Percentiles rank a stretch among this genome's conserved stretches.
phyloP scores from a whole-genome alignment of 257 asterid genomes.

The Dorcoceras hygrometricum region DNA sequence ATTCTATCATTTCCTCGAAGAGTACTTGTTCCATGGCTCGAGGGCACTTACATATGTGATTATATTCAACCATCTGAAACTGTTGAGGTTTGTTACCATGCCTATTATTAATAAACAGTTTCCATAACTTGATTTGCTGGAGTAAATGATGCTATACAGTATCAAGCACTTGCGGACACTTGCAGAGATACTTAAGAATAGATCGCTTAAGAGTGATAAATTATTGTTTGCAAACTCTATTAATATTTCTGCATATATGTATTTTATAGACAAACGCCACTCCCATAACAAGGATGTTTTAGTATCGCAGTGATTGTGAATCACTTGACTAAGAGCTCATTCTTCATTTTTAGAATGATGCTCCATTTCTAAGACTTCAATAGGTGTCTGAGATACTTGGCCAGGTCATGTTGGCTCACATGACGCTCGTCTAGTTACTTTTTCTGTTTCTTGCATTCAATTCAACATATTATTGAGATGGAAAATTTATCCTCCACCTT shows the following conservation, averaged over 20 bases:
- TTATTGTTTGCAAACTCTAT: not conserved
- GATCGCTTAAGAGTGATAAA: conserved; percentile 2
- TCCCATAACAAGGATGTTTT: not conserved
- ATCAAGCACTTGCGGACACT: not conserved
- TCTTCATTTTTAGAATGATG: not conserved
- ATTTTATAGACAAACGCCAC: not conserved
- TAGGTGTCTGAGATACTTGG: no score
- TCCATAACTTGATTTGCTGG: conserved; percentile 15
- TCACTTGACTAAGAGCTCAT: not conserved
- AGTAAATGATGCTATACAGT: not conserved
- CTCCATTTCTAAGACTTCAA: not conserved
- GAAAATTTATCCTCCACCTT: no score
- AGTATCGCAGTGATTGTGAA: not conserved
- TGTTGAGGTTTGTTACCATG: conserved; percentile 58
- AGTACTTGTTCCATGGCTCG: conserved; percentile 89
- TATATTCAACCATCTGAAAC: conserved; percentile 76
- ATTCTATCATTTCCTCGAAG: conserved; percentile 73
- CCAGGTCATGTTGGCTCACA: no score
- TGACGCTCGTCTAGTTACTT: no score
- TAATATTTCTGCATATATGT: not conserved
- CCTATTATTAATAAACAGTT: conserved; percentile 12
- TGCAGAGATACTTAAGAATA: conserved; percentile 10
- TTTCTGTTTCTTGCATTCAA: no score
- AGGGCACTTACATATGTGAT: conserved; percentile 76
- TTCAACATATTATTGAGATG: no score